Evolutionary conservation across 495 filamentous ascomycete genomes (phyloP), one percentile per base, ranked within the genome.

Genomic region (Apodospora peruviana): DNA sequence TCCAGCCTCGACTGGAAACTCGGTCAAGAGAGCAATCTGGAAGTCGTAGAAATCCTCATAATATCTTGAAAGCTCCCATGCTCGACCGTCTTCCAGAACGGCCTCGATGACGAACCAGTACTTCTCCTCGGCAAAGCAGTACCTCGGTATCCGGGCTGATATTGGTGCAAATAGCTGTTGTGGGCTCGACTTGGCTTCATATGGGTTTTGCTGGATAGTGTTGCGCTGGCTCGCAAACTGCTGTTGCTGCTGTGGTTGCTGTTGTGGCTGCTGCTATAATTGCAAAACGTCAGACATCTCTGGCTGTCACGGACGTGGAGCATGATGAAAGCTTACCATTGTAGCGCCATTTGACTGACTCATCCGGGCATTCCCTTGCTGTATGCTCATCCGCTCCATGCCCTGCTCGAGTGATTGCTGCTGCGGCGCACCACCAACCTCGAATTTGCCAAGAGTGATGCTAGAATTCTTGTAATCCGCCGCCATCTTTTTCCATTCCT

Each of bases 401-500:
- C 80, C 80, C 42, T 86, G 80, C 50, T 84, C 80, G 40, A 85
- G 58, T 0, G 76, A 68, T 48, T 78, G 60, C 43, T 53, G 61
- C 37, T 53, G 68, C 42, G 65, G 62, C n/a, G 57, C 62, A 27
- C 64, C 68, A 48, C 75, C 71, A 8, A 61, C 76, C 53, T 95
- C 90, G 42, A 97, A 87, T 60, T 91, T 91, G 51, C 93, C 93
- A 23, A 98, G 75, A 4, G 88, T 88, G 62, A 97, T 97, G 67
- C 91, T 96, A 67, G 90, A 95, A 63, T 97, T 96, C 76, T 98
- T 98, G 72, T 97, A 98, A 41, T 96, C 91, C 19, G 90, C 90
- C 9, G 93, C 93, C 90, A 96, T 96, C 72, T 94, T 95, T 78
- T 98, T 97, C 93, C 93, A 98, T 59, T 97, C 94, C 63, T 98